Evolutionary conservation across 306 rosid genomes (phyloP).

Genomic region (Malus orientalis): DNA sequence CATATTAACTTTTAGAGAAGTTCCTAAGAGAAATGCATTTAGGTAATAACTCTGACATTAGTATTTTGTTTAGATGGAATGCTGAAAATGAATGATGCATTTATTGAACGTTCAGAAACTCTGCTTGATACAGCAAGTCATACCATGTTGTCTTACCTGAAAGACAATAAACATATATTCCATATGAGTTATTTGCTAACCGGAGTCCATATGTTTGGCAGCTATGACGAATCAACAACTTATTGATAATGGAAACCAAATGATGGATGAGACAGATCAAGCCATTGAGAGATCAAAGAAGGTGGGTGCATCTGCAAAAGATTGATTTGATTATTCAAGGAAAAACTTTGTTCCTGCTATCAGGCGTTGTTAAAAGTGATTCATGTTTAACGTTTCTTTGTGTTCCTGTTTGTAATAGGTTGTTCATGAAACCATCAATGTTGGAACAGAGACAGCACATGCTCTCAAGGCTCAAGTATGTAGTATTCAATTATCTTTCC

Average conservation of each 20-base stretch:
- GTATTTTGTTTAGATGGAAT: not conserved
- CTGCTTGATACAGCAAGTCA: not conserved
- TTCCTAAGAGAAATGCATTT: not conserved
- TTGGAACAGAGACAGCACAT: constrained; percentile 85
- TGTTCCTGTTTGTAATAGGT: constrained; percentile 33
- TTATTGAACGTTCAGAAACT: not conserved
- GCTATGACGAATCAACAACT: constrained; percentile 91
- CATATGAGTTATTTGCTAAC: constrained; percentile 21
- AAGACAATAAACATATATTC: not conserved
- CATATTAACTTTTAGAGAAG: not conserved
- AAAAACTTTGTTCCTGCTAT: not conserved
- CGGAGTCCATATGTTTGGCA: constrained; percentile 26
- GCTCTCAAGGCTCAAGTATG: constrained; percentile 82
- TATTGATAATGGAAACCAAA: constrained; percentile 56
- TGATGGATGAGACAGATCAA: constrained; percentile 98
- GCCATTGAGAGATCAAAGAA: constrained; percentile 87
- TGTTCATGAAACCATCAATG: constrained; percentile 78
- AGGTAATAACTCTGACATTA: not conserved
- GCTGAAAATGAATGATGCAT: not conserved
- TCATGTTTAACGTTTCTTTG: not conserved
- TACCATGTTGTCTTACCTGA: not conserved
- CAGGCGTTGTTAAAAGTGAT: not conserved
- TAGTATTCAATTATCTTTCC: not conserved
- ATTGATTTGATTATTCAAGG: not conserved
- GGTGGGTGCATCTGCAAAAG: constrained; percentile 40